Evolutionary conservation across 768 basidiomycete species (phyloP).

Genomic region (Boletus insuetus): DNA sequence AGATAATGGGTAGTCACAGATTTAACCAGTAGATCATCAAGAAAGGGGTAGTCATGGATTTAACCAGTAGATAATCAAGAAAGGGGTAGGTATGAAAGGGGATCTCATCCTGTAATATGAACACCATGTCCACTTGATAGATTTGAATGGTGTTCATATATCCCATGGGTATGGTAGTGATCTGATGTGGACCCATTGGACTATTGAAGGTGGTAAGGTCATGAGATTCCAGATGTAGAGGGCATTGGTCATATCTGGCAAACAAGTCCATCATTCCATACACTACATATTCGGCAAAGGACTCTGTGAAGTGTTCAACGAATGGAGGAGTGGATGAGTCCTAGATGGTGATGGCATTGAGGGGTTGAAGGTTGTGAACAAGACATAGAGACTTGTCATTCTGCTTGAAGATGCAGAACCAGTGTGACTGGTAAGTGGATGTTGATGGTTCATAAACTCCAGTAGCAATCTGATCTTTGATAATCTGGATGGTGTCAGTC

Average conservation of each 20-base stretch:
- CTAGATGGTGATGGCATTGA: not conserved
- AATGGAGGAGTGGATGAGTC: not conserved
- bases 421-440: too few relatives aligned
- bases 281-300: not conserved
- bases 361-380: not conserved
- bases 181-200: not conserved
- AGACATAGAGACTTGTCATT: not conserved
- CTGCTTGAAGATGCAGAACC: too few relatives aligned
- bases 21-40: not conserved
- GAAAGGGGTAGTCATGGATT: not conserved
- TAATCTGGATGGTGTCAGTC: slow-evolving; percentile 12
- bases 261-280: slow-evolving; percentile 2
- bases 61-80: not conserved
- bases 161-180: not conserved
- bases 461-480: slow-evolving; percentile 31
- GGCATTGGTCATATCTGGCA: not conserved
- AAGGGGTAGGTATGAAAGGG: not conserved
- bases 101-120: not conserved
- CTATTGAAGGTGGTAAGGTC: not conserved
- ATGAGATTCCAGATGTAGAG: accelerated
- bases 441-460: too few relatives aligned
- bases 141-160: not conserved
- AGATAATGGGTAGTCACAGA: not conserved
- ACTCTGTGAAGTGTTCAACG: not conserved
- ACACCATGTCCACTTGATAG: not conserved